A percentile compares a stretch with the other conserved stretches of the same genome.
These are phyloP conservation scores for Dimocarpus longan DNA, from an alignment of 345 rosid species.

Conservation along the genomic window DNA sequence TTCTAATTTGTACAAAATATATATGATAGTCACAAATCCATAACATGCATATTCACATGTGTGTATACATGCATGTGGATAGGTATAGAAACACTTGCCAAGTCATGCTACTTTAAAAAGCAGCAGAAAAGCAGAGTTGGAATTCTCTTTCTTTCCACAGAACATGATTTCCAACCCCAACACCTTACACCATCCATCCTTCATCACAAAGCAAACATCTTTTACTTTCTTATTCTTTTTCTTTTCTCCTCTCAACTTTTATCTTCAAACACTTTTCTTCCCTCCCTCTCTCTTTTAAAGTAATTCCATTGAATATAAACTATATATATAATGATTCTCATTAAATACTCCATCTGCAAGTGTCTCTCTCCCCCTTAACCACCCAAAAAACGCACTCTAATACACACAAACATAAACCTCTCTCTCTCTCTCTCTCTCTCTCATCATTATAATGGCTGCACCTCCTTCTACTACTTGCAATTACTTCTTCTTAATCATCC, in stretches of 20 bases:
- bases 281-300: constrained; percentile 23
- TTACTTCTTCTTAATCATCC: constrained; percentile 37
- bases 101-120: constrained; percentile 1
- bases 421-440: constrained; percentile 26
- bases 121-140: constrained; percentile 19
- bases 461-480: constrained; percentile 37
- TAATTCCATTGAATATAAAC: neutral
- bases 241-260: constrained; percentile 23
- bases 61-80: neutral
- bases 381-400: constrained; percentile 6
- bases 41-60: neutral
- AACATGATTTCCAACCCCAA: constrained; percentile 13
- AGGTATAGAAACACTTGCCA: neutral
- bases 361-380: constrained; percentile 30
- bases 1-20: too few species aligned
- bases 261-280: constrained; percentile 19
- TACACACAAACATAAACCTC: neutral
- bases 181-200: constrained; percentile 27
- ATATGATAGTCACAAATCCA: too few species aligned
- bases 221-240: constrained; percentile 22
- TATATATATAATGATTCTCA: constrained; percentile 13
- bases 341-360: constrained; percentile 14
- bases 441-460: constrained; percentile 44
- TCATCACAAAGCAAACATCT: constrained; percentile 59
- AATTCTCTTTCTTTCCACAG: constrained; percentile 23